Percentiles rank a stretch among this genome's conserved stretches.
Conservation (phyloP, 345 rosid species). For the Citropsis articulata region DNA sequence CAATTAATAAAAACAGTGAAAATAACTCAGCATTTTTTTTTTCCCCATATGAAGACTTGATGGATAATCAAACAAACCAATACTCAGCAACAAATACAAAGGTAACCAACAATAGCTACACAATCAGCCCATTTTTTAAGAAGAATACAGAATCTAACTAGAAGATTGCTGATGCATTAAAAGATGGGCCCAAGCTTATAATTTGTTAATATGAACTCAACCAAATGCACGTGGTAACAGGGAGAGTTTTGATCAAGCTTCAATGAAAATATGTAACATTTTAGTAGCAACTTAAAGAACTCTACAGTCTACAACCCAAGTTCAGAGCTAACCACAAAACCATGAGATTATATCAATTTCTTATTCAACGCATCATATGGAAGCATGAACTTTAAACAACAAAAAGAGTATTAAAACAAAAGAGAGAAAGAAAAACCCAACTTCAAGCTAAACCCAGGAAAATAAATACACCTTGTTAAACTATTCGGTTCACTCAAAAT, state of each 20-base stretch:
- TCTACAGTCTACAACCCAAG: background rate
- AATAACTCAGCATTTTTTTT: background rate
- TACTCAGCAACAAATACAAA: background rate
- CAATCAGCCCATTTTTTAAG: conserved; percentile 9
- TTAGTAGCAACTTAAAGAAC: background rate
- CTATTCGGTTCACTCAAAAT: background rate
- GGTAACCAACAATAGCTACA: background rate
- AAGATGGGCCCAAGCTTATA: background rate
- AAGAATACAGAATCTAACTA: background rate
- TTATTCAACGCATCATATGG: background rate
- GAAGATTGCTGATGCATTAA: background rate
- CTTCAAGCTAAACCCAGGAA: background rate
- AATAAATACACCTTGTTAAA: background rate
- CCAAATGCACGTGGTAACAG: background rate
- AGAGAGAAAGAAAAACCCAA: background rate
- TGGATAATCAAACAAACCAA: background rate
- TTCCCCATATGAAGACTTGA: background rate
- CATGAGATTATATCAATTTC: background rate
- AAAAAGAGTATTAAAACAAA: background rate
- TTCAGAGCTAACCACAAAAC: background rate
- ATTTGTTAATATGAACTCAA: background rate
- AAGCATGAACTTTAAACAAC: background rate
- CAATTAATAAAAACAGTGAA: background rate
- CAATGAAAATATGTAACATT: background rate
- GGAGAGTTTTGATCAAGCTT: background rate